Percentiles rank a stretch among this genome's conserved stretches.
These are phyloP conservation scores for Cordyceps cicadae DNA, from an alignment of 2,329 filamentous ascomycete species.

Conservation along the genomic window DNA sequence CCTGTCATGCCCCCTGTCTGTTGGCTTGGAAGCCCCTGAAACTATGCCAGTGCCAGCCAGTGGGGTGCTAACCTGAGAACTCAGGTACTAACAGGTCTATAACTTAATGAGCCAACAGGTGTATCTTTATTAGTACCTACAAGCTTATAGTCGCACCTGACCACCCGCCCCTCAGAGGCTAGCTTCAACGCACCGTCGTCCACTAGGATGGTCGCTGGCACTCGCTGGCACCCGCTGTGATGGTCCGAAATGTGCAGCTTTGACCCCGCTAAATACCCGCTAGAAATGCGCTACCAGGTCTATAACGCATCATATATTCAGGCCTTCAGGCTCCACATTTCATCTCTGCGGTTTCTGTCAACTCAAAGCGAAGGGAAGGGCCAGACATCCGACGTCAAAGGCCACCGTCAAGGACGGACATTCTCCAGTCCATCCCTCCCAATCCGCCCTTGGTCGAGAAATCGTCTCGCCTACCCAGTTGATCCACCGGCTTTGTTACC, in stretches of 20 bases:
- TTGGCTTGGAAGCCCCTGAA: background rate
- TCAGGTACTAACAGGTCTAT: too few relatives aligned
- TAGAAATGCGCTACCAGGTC: too few relatives aligned
- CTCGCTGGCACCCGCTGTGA: background rate
- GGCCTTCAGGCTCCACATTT: conserved; percentile 3
- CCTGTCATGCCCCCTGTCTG: too few relatives aligned
- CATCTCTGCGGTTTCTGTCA: background rate
- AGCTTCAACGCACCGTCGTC: background rate
- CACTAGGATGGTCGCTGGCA: background rate
- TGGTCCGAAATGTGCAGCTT: too few relatives aligned
- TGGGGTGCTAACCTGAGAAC: too few relatives aligned
- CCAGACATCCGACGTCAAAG: background rate
- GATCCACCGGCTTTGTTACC: background rate
- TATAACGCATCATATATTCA: background rate
- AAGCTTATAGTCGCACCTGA: too few relatives aligned
- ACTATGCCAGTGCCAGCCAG: background rate
- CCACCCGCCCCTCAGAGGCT: background rate
- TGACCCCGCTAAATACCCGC: too few relatives aligned
- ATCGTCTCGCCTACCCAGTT: conserved; percentile 2
- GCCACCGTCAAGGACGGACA: background rate
- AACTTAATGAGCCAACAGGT: too few relatives aligned
- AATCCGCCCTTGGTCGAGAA: background rate
- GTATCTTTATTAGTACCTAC: too few relatives aligned
- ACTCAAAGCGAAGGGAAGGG: background rate
- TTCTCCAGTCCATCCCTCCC: background rate